phyloP scores from a whole-genome alignment of 345 rosid genomes.

The Nephelium lappaceum region DNA sequence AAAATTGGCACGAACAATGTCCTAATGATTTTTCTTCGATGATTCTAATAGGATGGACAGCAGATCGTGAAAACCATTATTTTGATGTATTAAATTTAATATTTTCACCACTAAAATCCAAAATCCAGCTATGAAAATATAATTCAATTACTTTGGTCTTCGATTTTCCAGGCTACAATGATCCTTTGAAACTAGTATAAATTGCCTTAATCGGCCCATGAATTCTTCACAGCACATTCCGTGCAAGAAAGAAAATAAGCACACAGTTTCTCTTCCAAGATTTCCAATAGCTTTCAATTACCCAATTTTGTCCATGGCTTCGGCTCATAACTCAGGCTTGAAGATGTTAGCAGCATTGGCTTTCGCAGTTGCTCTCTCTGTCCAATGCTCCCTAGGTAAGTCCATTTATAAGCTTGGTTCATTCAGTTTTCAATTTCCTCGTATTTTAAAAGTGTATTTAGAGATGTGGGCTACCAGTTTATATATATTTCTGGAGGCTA shows the following conservation, averaged over 20 bases:
- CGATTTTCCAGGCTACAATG: neutral
- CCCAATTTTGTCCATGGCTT: constrained; percentile 33
- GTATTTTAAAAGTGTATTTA: too few species aligned
- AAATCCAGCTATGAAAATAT: neutral
- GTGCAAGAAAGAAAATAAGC: neutral
- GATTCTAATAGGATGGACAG: too few species aligned
- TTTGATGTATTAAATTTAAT: too few species aligned
- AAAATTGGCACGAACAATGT: neutral
- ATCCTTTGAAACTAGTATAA: constrained; percentile 18
- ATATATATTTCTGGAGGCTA: too few species aligned
- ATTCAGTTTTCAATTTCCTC: too few species aligned
- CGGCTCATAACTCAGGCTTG: constrained; percentile 37
- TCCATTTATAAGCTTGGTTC: too few species aligned
- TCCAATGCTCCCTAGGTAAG: constrained; percentile 38
- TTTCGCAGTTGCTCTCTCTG: constrained; percentile 31
- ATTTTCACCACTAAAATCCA: neutral
- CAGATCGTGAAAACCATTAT: neutral
- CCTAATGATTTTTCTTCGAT: too few species aligned
- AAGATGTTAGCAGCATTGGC: constrained; percentile 27
- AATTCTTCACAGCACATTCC: constrained; percentile 18
- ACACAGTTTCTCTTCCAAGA: neutral
- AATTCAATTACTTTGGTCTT: neutral
- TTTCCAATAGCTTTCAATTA: neutral
- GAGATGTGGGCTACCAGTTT: too few species aligned
- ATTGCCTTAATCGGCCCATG: neutral